Evolutionary conservation across 1,284 basidiomycete species (phyloP).

Genomic region (Rhodotorula sp.): DNA sequence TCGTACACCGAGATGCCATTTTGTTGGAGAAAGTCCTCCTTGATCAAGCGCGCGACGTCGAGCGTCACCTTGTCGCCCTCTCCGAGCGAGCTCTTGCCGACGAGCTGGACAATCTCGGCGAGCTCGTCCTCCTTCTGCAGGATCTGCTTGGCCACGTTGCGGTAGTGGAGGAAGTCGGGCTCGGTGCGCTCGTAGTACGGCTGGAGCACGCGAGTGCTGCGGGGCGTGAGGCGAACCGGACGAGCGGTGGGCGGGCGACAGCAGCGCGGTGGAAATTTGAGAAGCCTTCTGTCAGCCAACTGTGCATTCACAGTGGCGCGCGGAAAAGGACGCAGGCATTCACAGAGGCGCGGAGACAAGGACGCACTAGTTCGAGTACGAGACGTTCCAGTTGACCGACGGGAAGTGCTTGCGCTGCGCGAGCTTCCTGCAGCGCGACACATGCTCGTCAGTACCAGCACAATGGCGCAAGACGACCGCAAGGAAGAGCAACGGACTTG

Average conservation of each 20-base stretch:
- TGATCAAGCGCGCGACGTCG: conserved; percentile 95
- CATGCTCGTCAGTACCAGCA: no score
- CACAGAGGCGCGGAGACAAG: not conserved
- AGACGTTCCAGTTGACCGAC: conserved; percentile 93
- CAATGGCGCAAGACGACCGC: not conserved
- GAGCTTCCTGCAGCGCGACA: conserved; percentile 59
- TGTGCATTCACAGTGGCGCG: not conserved
- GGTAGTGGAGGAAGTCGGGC: conserved; percentile 89
- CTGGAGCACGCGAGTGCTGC: conserved; percentile 80
- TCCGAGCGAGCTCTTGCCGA: conserved; percentile 96
- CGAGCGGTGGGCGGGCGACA: no score
- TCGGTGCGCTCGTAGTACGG: conserved; percentile 87
- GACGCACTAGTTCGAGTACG: conserved; percentile 86
- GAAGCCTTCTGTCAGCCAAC: no score
- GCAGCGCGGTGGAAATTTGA: no score
- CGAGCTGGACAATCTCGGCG: conserved; percentile 97
- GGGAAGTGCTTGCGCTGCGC: conserved; percentile 73
- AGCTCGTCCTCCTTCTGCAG: conserved; percentile 98
- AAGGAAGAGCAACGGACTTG: conserved; percentile 45
- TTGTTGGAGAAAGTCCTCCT: conserved; percentile 89
- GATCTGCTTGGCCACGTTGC: conserved; percentile 91
- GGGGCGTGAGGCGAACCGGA: no score
- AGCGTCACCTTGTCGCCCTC: conserved; percentile 98
- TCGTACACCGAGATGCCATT: conserved; percentile 99
- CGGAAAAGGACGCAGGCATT: no score